Percentiles rank a stretch among this genome's conserved stretches.
Evolutionary conservation across 2,329 filamentous ascomycete species (phyloP).

Genomic region (Periglandula ipomoeae): DNA sequence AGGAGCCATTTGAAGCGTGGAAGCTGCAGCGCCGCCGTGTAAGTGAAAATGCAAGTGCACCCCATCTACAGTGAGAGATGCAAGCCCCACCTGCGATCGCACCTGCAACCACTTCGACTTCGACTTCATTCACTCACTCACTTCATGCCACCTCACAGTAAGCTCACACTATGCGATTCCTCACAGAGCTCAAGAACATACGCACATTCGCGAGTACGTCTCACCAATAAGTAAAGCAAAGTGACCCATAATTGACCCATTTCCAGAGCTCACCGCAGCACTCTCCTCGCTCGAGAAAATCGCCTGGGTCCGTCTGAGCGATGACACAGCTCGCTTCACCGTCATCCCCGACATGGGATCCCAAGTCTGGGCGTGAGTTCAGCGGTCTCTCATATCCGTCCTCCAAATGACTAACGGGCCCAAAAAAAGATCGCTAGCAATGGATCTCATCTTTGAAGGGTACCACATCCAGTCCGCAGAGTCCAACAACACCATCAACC

Average conservation of each 20-base stretch:
- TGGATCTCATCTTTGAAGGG: constrained; percentile 79
- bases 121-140: not conserved
- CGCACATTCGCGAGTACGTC: constrained; percentile 54
- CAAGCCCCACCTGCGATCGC: not conserved
- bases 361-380: constrained; percentile 85
- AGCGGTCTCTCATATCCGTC: constrained; percentile 18
- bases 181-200: constrained; percentile 56
- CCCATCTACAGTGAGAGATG: no score
- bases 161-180: constrained; percentile 49
- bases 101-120: constrained; percentile 1
- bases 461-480: constrained; percentile 84
- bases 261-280: constrained; percentile 53
- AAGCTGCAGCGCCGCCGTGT: not conserved
- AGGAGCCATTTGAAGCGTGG: not conserved
- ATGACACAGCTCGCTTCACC: constrained; percentile 84
- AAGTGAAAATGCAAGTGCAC: not conserved
- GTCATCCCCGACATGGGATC: constrained; percentile 91
- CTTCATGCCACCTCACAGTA: not conserved
- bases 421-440: constrained; percentile 49
- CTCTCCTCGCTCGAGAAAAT: constrained; percentile 66
- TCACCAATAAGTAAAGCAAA: not conserved
- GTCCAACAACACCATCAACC: constrained; percentile 80
- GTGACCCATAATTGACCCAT: not conserved
- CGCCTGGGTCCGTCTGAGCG: constrained; percentile 82
- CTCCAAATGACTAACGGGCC: not conserved